Base-by-base conservation (phyloP, 2,329 filamentous ascomycete species). In the Venturia aucupariae region DNA sequence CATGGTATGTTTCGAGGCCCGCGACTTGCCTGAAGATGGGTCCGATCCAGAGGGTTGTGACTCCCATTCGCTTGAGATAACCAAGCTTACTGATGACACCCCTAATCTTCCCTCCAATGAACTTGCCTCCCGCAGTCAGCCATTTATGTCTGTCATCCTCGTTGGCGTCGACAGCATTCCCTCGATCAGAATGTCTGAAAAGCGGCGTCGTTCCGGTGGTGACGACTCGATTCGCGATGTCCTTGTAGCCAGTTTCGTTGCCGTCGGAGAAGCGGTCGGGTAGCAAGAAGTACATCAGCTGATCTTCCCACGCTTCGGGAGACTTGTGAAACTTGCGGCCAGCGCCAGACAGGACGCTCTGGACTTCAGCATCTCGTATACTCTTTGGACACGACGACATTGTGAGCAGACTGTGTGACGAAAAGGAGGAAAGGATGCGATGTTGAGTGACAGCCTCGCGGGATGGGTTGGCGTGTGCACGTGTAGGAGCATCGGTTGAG, bases 21-120 rank as follows among this genome's bases (percentile, higher is more conserved):
- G 67, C 42, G 13, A 68, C 63, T 61, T 70, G 69, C 51, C 69
- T 70, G 65, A 70, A 70, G 19, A 70, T 67, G 15, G 70, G 69
- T 4, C 69, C 68, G n/a, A 70, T 60, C 68, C 69, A 70, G 10
- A 71, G 19, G 0, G 68, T 66, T 35, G 66, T 68, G 24, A 69
- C 61, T 4, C 68, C 69, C 39, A 71, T 55, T 2, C 67, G 66
- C 39, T 68, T 69, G 22, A 71, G 61, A 46, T 71, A 71, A 1
- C 68, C 69, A 4, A 71, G 64, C 54, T 71, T 70, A 19, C 60
- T 67, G 32, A 65, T 65, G 17, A 70, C 55, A n/a, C 70, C 70
- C 46, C 60, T 54, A 17, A 70, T 41, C 4, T 65, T 70, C 2
- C 70, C 70, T n/a, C 68, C 68, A 38, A 68, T 64, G 30, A 66